Conservation (phyloP, 345 rosid species). For the Rhodamnia rubescens region DNA sequence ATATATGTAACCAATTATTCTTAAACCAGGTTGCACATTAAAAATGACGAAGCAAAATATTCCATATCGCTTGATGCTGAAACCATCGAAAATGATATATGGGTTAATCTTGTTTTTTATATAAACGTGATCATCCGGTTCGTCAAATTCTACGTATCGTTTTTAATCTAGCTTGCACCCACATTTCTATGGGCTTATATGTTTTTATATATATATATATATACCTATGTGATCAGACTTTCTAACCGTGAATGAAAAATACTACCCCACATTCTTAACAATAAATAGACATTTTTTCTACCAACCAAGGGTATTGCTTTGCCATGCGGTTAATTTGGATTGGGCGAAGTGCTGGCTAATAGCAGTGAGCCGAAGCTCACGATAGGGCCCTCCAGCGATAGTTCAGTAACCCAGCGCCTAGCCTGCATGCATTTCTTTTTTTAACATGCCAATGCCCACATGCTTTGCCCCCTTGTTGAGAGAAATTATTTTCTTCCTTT, state of each 20-base stretch:
- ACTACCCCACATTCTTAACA: background rate
- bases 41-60: background rate
- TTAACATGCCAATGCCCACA: too few relatives aligned
- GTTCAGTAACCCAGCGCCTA: too few relatives aligned
- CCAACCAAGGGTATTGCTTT: background rate
- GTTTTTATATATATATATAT: too few relatives aligned
- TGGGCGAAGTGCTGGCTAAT: too few relatives aligned
- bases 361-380: too few relatives aligned
- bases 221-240: background rate
- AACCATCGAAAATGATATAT: too few relatives aligned
- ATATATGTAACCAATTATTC: background rate
- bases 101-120: too few relatives aligned
- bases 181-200: background rate
- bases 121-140: background rate
- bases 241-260: background rate
- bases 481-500: too few relatives aligned
- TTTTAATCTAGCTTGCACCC: background rate
- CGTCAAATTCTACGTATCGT: rapidly evolving
- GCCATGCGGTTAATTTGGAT: too few relatives aligned
- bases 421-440: too few relatives aligned
- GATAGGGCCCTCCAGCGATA: too few relatives aligned
- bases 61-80: background rate
- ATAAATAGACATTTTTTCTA: background rate
- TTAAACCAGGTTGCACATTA: background rate
- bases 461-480: too few relatives aligned